Evolutionary conservation across 768 basidiomycete species (phyloP), one percentile per base, ranked within the genome.

Genomic region (Agrocybe pediades): DNA sequence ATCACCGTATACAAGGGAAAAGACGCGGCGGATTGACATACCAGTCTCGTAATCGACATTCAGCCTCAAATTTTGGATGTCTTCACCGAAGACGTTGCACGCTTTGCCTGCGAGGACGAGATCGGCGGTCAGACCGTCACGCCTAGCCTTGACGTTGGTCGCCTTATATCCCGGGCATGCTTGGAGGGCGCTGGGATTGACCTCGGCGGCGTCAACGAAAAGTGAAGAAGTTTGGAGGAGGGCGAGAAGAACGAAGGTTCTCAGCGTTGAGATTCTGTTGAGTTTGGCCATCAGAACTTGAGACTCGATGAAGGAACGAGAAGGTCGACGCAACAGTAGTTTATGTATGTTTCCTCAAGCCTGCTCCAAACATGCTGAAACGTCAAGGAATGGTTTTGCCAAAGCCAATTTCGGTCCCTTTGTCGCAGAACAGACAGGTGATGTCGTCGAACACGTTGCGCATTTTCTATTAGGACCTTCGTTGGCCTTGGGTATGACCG

Each of bases 121-220:
- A 57, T 79, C 73, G 24, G 83, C 84, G 5, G 76, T 80, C 41
- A 86, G 63, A 8, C 60, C 73, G 2, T 72, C 62, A 0, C 76
- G 74, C 6, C 54, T 44, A 2, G 66, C 65, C 29, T 69, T 68
- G 20, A 85, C 74, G 52, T 82, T 77, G 2, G 65, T 69, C 9
- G 78, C 80, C 11, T 70, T 74, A 65, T 88, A 87, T 8, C 86
- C 85, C 0, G 84, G 76, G 63, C 85, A 87, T 1, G 78, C 75
- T 58, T 85, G 83, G 26, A 85, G 74, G 9, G 71, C 64, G 15
- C 61, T 57, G 6, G 75, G 72, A 50, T 74, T 67, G 21, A 70
- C 67, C 26, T 55, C 51, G 3, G 62, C 53, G 13, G 53, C 50
- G 11, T 36, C 5, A 36, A 36, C 33, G 33, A 36, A 3, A 13